Base-by-base conservation (phyloP, 331 rosid genomes). In the Dryas integrifolia region DNA sequence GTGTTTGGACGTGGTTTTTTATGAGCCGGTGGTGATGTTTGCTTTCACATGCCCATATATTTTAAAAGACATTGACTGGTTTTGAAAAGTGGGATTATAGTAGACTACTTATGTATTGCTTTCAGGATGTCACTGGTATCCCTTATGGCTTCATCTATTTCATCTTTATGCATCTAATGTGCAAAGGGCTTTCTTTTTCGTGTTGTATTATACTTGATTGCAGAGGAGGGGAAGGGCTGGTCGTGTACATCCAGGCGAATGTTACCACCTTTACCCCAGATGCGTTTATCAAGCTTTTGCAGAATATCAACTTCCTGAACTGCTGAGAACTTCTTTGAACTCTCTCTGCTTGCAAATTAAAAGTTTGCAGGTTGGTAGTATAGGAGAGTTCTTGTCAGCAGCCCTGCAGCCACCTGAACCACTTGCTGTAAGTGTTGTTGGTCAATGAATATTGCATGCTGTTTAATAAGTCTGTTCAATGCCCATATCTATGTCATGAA, bases 191-290 rank as follows among this genome's bases (percentile, higher is more conserved):
- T 21, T 56, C 48, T 73, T 65, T 13, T 66, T 78, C 55, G 21
- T 18, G 41, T 40, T 78, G 79, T 35, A 55, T 78, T 82, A 67
- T 72, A 60, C 16, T 73, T 81, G 80, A 79, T 75, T 84, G 72
- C 98, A 94, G 96, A 91, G 98, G 88, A 88, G 85, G 79, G 98
- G 98, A 53, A 87, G 97, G 86, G 98, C 98, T 58, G 98, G 98
- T 50, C 98, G 97, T 62, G 98, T 94, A 81, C 98, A 86, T 84
- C 96, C 97, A 61, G 98, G 96, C 18, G 92, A 91, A 83, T 88
- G 97, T 81, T 94, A 84, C 85, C 98, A 91, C 87, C 96, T 94
- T 68, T 94, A 94, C 77, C 96, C 97, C 43, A 86, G 53, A 76
- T 91, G 96, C 80, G 97, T 94, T 69, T 91, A 81, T 86, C 87